Evolutionary conservation across 495 filamentous ascomycete species (phyloP).

Genomic region (Daldinia grandis): DNA sequence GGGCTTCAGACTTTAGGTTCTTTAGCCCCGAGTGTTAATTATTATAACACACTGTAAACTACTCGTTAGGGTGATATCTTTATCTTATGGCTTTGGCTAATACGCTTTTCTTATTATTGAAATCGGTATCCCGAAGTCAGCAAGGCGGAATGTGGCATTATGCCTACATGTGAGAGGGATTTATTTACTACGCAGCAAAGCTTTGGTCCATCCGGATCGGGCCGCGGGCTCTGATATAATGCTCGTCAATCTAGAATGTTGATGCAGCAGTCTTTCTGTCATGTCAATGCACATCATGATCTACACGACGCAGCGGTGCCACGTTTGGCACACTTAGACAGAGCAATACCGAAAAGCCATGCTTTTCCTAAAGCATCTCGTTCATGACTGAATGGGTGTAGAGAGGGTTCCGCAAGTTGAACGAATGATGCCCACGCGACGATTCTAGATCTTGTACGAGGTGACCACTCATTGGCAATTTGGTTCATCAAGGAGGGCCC

Average conservation of each 20-base stretch:
- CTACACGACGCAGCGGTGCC: slow-evolving; percentile 41
- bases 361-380: slow-evolving; percentile 29
- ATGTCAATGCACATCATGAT: slow-evolving; percentile 43
- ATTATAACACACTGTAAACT: not conserved
- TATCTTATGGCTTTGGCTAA: not conserved
- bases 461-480: slow-evolving; percentile 36
- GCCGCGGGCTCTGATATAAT: slow-evolving; percentile 22
- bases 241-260: slow-evolving; percentile 32
- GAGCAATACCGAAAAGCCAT: slow-evolving; percentile 31
- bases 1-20: not conserved
- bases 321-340: slow-evolving; percentile 39
- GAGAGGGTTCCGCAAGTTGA: slow-evolving; percentile 33
- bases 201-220: slow-evolving; percentile 34
- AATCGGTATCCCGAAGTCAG: slow-evolving; percentile 19
- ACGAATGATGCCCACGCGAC: slow-evolving; percentile 31
- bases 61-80: not conserved
- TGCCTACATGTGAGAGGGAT: not conserved
- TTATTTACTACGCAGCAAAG: not conserved
- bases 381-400: slow-evolving; percentile 22
- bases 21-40: not conserved
- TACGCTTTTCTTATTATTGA: not conserved
- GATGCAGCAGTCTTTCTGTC: slow-evolving; percentile 33
- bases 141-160: not conserved
- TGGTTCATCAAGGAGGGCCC: not conserved
- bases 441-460: slow-evolving; percentile 43